Conservation (phyloP, 805 yeast species). For the Cyberlindnera xishuangbannaensis region DNA sequence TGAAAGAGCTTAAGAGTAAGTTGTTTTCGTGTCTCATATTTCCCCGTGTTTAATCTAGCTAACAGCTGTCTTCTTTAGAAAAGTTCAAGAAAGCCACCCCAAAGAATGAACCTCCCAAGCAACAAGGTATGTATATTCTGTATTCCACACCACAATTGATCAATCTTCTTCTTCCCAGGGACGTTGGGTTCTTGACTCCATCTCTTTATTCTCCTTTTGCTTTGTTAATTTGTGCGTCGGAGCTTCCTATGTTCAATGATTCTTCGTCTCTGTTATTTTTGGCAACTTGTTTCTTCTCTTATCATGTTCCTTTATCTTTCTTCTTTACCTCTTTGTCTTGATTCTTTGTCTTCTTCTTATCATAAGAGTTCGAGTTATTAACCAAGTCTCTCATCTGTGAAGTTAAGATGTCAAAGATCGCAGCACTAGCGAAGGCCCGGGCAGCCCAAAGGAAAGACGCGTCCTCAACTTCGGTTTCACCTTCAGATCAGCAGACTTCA, state of each 20-base stretch:
- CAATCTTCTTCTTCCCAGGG: conserved; percentile 1
- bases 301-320: not conserved
- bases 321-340: conserved; percentile 1
- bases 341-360: conserved; percentile 3
- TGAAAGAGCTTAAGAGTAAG: conserved; percentile 37
- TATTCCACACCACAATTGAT: conserved; percentile 2
- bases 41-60: no score
- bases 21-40: not conserved
- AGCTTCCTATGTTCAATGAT: no score
- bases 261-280: not conserved
- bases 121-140: conserved; percentile 42
- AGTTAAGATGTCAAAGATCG: conserved; percentile 18
- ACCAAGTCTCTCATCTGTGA: conserved; percentile 3
- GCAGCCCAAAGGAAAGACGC: conserved; percentile 13
- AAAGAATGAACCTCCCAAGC: conserved; percentile 22
- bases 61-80: no score
- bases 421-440: conserved; percentile 21
- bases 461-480: not conserved
- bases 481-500: conserved; percentile 7
- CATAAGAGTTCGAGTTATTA: conserved; percentile 9
- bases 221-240: no score
- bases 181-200: conserved; percentile 2
- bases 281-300: conserved; percentile 1
- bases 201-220: no score
- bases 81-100: conserved; percentile 3